Percentiles rank a stretch among this genome's conserved stretches.
Conservation (phyloP, 2,329 filamentous ascomycete species). For the Trichoderma endophyticum region DNA sequence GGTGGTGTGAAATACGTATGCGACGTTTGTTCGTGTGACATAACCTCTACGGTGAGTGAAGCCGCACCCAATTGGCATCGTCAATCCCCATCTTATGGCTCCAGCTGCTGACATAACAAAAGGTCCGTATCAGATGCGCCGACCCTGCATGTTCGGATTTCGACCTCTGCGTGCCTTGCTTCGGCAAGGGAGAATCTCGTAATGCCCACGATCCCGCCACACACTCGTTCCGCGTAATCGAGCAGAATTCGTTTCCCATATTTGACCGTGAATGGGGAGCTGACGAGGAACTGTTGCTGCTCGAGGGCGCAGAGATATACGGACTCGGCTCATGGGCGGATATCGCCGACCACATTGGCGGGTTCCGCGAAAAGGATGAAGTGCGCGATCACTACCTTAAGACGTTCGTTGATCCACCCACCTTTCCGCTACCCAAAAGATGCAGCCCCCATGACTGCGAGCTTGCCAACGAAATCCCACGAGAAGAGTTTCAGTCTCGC, state of each 20-base stretch:
- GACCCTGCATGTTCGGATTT: conserved; percentile 83
- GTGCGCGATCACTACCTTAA: conserved; percentile 90
- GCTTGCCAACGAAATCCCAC: conserved; percentile 74
- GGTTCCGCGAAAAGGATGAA: conserved; percentile 90
- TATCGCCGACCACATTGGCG: conserved; percentile 96
- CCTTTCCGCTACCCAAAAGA: conserved; percentile 82
- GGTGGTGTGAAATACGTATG: conserved; percentile 94
- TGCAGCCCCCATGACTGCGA: conserved; percentile 79
- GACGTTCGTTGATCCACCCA: conserved; percentile 78
- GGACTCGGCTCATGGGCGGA: conserved; percentile 96
- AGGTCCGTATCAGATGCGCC: conserved; percentile 95
- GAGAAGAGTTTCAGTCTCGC: conserved; percentile 87
- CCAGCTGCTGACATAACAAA: conserved; percentile 17
- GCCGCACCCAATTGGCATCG: background rate
- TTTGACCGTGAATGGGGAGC: conserved; percentile 95
- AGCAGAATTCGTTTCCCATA: conserved; percentile 97
- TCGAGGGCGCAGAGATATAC: conserved; percentile 95
- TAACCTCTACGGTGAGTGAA: conserved; percentile 83
- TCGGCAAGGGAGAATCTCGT: conserved; percentile 74
- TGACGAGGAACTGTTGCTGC: conserved; percentile 87
- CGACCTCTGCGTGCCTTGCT: conserved; percentile 94
- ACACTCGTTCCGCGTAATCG: conserved; percentile 89
- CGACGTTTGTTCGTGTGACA: conserved; percentile 93
- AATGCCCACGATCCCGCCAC: conserved; percentile 82
- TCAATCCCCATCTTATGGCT: background rate